Conservation (phyloP, 2,329 filamentous ascomycete genomes). For the Ophiognomonia clavigignenti-juglandacearum region DNA sequence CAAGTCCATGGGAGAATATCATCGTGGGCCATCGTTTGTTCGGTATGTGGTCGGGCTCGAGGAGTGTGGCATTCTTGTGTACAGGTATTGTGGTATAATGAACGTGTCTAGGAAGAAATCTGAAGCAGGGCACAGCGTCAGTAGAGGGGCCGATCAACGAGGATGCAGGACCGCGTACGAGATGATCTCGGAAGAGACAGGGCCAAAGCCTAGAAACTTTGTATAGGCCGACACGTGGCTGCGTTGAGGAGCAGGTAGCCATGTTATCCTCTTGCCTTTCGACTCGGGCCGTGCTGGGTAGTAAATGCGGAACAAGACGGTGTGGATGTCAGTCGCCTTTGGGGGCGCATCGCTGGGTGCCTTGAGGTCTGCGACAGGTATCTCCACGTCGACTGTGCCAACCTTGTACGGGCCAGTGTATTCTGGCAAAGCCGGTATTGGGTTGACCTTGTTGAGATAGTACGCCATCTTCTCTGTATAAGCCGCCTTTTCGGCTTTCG, state of each 20-base stretch:
- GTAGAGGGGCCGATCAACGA: not conserved
- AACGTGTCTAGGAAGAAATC: slow-evolving; percentile 64
- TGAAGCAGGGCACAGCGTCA: slow-evolving; percentile 25
- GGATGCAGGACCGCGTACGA: slow-evolving; percentile 43
- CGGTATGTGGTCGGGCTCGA: slow-evolving; percentile 37
- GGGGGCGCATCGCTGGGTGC: slow-evolving; percentile 50
- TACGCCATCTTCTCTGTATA: slow-evolving; percentile 34
- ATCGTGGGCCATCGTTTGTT: slow-evolving; percentile 69
- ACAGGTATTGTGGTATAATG: slow-evolving; percentile 71
- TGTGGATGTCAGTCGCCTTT: slow-evolving; percentile 56
- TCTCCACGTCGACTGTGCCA: slow-evolving; percentile 75
- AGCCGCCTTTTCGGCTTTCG: slow-evolving; percentile 10
- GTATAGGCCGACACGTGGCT: slow-evolving; percentile 72
- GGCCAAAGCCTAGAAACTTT: slow-evolving; percentile 65
- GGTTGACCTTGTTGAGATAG: slow-evolving; percentile 55
- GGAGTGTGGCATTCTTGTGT: slow-evolving; percentile 64
- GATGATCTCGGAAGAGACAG: slow-evolving; percentile 51
- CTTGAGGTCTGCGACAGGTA: slow-evolving; percentile 59
- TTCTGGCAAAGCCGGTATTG: slow-evolving; percentile 66
- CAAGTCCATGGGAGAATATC: slow-evolving; percentile 82
- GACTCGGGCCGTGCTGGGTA: slow-evolving; percentile 62
- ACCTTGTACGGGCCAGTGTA: slow-evolving; percentile 77
- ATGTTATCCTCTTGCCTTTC: slow-evolving; percentile 58
- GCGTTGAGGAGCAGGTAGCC: slow-evolving; percentile 74
- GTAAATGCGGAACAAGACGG: slow-evolving; percentile 76